Base-by-base conservation (phyloP, 2,329 filamentous ascomycete species). In the Penicillium sp. region DNA sequence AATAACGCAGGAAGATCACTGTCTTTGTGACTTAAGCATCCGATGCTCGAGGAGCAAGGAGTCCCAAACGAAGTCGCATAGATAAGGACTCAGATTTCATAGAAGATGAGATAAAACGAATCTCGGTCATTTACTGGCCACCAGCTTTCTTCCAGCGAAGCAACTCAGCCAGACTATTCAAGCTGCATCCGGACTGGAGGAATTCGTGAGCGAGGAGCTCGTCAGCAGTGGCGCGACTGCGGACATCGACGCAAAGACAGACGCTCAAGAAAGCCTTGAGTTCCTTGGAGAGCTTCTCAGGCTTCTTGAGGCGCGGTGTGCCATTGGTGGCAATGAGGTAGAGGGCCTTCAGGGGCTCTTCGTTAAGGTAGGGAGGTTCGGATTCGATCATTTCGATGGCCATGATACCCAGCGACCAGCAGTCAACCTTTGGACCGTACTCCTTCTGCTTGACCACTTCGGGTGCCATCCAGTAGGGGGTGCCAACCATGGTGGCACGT, bases 331-430 rank as follows among this genome's bases (percentile, higher is more conserved):
- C 93, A 68, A 99, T 99, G 54, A 99, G 81, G 70, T 95, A 99
- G 39, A 99, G 80, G 7, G 93, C 93, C 78, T 97, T 97, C 49
- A 99, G 81, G 0, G 93, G 93, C 72, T 97, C 92, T 73, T 97
- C 93, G 73, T 97, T 97, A 31, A 97, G 82, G 70, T 99, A 99
- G 0, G 93, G 93, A 5, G 93, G 93, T 72, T 99, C 93, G 14
- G 89, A 95, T 70, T 99, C 93, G 65, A 97, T 97, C 93, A 99
- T 96, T 74, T 99, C 93, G 65, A 99, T 97, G 19, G 93, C 92
- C 93, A 97, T 99, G 74, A 99, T 99, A 65, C 93, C 93, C 54
- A 99, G 77, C 27, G 91, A 96, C 93, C 93, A 99, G 67, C 97
- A 95, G 67, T 99, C 93, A 55, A 97, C 93, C 78, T 97, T 97